Percentiles rank a stretch among this genome's conserved stretches.
Conservation (phyloP, 2,329 filamentous ascomycete genomes). For the Exophiala bonariae region DNA sequence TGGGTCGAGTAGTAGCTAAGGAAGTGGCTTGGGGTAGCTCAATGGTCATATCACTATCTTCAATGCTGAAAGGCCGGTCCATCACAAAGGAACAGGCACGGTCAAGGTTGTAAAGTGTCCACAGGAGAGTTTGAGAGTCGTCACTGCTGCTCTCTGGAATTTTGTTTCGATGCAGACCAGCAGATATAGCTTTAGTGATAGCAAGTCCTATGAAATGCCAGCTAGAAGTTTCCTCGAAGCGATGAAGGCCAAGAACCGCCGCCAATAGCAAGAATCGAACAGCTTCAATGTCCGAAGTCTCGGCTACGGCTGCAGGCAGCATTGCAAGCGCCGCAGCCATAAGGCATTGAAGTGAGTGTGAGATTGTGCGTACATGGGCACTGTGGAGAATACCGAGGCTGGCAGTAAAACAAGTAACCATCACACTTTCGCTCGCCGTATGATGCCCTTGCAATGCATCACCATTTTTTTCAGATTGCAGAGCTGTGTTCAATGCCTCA, state of each 20-base stretch:
- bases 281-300: neutral
- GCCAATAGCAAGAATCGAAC: conserved; percentile 1
- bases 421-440: neutral
- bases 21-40: too few species aligned
- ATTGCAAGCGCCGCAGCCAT: neutral
- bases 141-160: neutral
- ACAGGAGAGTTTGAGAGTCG: neutral
- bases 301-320: neutral
- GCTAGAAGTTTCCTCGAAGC: neutral
- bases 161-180: neutral
- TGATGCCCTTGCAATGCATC: neutral
- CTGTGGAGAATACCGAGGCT: neutral
- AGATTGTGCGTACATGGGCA: neutral
- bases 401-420: neutral
- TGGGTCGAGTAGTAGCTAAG: neutral
- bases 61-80: conserved; percentile 4
- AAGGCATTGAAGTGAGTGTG: neutral
- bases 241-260: neutral
- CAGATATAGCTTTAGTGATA: conserved; percentile 5
- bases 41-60: conserved; percentile 3
- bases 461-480: neutral
- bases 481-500: neutral
- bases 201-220: conserved; percentile 3
- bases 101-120: conserved; percentile 7
- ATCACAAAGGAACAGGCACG: neutral